A percentile compares a stretch with the other conserved stretches of the same genome.
phyloP scores from a whole-genome alignment of 495 filamentous ascomycete genomes.

The Sporormia fimetaria region DNA sequence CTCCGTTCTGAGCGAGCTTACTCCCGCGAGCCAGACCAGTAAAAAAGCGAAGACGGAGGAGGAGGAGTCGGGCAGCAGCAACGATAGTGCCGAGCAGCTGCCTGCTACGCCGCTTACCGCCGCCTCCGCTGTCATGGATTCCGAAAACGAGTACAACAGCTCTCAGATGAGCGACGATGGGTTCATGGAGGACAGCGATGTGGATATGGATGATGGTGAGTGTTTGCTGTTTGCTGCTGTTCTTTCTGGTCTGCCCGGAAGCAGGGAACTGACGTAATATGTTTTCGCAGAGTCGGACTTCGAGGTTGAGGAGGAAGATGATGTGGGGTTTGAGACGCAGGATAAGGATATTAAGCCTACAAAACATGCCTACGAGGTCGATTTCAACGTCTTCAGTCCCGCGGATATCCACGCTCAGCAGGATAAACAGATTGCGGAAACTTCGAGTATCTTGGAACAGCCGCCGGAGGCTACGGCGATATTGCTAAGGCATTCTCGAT shows the following conservation, averaged over 20 bases:
- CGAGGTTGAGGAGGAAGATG: constrained; percentile 64
- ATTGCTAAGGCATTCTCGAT: constrained; percentile 72
- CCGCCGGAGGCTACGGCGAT: constrained; percentile 82
- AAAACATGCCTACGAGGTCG: constrained; percentile 70
- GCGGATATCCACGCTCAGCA: constrained; percentile 71
- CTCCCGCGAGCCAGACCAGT: constrained; percentile 38
- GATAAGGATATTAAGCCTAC: constrained; percentile 65
- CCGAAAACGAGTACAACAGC: constrained; percentile 92
- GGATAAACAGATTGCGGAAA: constrained; percentile 72
- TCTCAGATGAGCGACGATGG: constrained; percentile 68
- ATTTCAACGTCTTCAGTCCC: constrained; percentile 69
- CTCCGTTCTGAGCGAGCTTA: constrained; percentile 30
- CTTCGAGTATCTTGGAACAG: constrained; percentile 76
- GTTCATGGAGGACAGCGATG: constrained; percentile 60
- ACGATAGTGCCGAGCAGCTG: constrained; percentile 32
- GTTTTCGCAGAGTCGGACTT: constrained; percentile 26
- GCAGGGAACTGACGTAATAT: too few relatives aligned
- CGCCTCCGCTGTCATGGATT: constrained; percentile 67
- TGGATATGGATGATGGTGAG: constrained; percentile 67
- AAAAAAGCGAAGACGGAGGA: constrained; percentile 36
- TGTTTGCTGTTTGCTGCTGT: too few relatives aligned
- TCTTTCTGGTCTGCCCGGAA: too few relatives aligned
- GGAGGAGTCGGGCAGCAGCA: too few relatives aligned
- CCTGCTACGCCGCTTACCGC: constrained; percentile 54
- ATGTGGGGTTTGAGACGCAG: constrained; percentile 57